Base-by-base conservation (phyloP, 2,329 filamentous ascomycete species). In the Neonectria neomacrospora region DNA sequence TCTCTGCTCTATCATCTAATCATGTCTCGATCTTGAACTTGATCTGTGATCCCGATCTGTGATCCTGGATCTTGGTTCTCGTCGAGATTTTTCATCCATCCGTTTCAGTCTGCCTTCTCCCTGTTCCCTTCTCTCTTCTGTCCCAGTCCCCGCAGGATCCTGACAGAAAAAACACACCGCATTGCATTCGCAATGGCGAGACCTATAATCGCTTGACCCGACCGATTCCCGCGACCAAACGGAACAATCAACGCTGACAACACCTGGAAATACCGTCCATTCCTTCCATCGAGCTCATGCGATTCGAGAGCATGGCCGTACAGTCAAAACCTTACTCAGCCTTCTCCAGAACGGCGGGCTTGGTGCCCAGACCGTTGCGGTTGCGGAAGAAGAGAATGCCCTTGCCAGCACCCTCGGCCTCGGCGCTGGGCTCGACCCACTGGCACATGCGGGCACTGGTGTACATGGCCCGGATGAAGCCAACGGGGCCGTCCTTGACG, bases 381-480 rank as follows among this genome's bases (percentile, higher is more conserved):
- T 99, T 99, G 76, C 95, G 90, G 91, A 92, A 99, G 88, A 99
- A 97, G 58, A 97, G 81, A 30, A 99, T 90, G 66, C 91, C 90
- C 83, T 93, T 91, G 77, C 89, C 90, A 73, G 94, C 90, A 34
- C 93, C 95, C 76, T 89, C 80, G 54, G 94, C 92, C 57, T 88
- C 93, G 73, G 89, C 91, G 75, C 89, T 94, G 59, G 94, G 93
- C 89, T 99, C 96, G 67, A 99, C 94, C 93, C 94, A 99, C 80
- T 98, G 94, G 87, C 96, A 99, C 88, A 86, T 89, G 66, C 96
- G 89, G 45, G 92, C 89, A 73, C 88, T 92, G 71, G 82, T 91
- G 87, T 89, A 99, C 78, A 99, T 81, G 72, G 92, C 89, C 78
- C 86, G 87, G 75, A 99, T 78, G 86, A 99, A 99, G 51, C 96